phyloP scores from a whole-genome alignment of 148 eudicot genomes.

The Rhododendron ovatum region DNA sequence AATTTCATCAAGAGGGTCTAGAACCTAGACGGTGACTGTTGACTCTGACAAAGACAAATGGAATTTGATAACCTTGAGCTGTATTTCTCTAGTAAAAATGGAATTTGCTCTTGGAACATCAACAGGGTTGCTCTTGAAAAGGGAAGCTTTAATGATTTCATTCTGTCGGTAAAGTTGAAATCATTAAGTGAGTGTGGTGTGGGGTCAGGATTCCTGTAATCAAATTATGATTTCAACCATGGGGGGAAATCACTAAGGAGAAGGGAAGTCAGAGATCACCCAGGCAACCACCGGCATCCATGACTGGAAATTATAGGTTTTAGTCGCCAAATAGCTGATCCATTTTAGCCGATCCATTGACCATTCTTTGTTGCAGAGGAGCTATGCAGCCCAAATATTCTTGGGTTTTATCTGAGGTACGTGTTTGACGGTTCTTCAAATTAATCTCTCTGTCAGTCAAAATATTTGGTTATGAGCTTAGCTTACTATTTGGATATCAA shows the following conservation, averaged over 20 bases:
- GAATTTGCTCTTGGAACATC: neutral
- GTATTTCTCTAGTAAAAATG: neutral
- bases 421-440: neutral
- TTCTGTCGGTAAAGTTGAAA: neutral
- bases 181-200: neutral
- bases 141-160: neutral
- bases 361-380: neutral
- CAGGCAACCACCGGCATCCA: neutral
- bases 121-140: neutral
- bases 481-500: neutral
- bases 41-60: neutral
- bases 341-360: neutral
- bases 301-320: neutral
- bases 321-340: neutral
- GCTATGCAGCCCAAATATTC: neutral
- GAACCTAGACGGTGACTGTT: neutral
- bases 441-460: neutral
- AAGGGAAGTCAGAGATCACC: neutral
- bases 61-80: neutral
- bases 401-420: neutral
- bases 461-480: neutral
- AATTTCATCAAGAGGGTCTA: neutral
- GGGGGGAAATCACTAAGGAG: neutral
- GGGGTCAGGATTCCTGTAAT: neutral
- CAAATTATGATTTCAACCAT: neutral